These are phyloP conservation scores for Thuidium tamariscinum DNA, from an alignment of 225 moss, liverwort and hornwort species.

Conservation along the genomic window DNA sequence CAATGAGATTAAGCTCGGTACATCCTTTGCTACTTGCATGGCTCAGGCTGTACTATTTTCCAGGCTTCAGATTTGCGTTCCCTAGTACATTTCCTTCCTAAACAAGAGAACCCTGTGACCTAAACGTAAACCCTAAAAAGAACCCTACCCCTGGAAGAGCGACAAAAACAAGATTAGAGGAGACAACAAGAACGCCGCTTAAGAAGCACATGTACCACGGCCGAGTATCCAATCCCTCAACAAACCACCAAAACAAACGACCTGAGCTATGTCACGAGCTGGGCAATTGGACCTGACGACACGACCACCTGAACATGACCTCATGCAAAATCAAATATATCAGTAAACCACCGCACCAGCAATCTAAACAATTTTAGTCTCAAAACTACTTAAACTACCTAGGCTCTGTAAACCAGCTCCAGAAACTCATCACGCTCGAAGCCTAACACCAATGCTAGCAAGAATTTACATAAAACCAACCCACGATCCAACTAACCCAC, in stretches of 20 bases:
- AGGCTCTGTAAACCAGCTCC: background rate
- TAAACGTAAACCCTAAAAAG: background rate
- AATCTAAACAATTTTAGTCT: background rate
- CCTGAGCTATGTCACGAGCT: background rate
- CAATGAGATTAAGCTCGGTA: no score
- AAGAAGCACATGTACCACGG: background rate
- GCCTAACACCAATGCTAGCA: background rate
- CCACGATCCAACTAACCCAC: background rate
- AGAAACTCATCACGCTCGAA: background rate
- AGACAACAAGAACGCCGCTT: background rate
- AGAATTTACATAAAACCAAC: background rate
- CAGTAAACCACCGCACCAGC: background rate
- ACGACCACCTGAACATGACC: background rate
- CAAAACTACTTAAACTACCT: background rate
- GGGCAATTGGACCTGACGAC: background rate
- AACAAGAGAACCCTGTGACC: background rate
- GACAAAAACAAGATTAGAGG: background rate
- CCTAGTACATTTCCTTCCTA: background rate
- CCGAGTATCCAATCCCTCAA: background rate
- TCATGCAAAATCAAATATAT: background rate
- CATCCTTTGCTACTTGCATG: background rate
- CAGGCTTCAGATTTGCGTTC: background rate
- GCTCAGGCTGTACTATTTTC: background rate
- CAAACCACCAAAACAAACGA: background rate
- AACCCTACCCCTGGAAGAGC: background rate